Percentiles rank a stretch among this genome's conserved stretches.
Evolutionary conservation across 352 stramenopile species (phyloP).

Genomic region (Phytophthora pistaciae): DNA sequence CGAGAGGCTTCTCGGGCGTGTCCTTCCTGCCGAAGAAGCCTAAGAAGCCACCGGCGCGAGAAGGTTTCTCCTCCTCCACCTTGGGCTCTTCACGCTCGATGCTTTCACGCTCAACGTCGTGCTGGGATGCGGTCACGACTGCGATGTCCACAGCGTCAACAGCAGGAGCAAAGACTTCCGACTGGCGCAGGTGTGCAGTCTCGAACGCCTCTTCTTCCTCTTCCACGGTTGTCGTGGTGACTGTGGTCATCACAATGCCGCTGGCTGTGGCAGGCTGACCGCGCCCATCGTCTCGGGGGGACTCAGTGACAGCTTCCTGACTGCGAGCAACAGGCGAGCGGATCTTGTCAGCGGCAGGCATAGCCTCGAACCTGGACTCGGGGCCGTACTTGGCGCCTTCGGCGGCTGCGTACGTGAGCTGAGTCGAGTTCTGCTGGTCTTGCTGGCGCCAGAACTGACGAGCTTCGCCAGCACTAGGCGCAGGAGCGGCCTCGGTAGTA

Average conservation of each 20-base stretch:
- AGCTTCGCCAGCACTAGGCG: constrained; percentile 2
- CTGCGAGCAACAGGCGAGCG: neutral
- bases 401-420: constrained; percentile 10
- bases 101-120: neutral
- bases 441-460: constrained; percentile 16
- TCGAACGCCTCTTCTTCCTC: constrained; percentile 25
- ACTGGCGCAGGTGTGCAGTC: neutral
- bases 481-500: neutral
- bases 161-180: neutral
- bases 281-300: neutral
- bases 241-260: constrained; percentile 9
- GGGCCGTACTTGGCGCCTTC: constrained; percentile 19
- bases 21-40: constrained; percentile 32
- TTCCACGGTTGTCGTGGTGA: constrained; percentile 20
- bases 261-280: neutral
- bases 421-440: constrained; percentile 10
- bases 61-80: neutral
- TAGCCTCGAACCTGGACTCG: constrained; percentile 20
- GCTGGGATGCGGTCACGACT: constrained; percentile 4
- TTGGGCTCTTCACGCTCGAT: constrained; percentile 7
- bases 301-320: constrained; percentile 9
- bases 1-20: neutral
- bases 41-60: constrained; percentile 19
- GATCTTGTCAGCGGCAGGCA: constrained; percentile 9
- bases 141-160: neutral